phyloP scores from a whole-genome alignment of 148 eudicot species.

The Agrostemma githago region DNA sequence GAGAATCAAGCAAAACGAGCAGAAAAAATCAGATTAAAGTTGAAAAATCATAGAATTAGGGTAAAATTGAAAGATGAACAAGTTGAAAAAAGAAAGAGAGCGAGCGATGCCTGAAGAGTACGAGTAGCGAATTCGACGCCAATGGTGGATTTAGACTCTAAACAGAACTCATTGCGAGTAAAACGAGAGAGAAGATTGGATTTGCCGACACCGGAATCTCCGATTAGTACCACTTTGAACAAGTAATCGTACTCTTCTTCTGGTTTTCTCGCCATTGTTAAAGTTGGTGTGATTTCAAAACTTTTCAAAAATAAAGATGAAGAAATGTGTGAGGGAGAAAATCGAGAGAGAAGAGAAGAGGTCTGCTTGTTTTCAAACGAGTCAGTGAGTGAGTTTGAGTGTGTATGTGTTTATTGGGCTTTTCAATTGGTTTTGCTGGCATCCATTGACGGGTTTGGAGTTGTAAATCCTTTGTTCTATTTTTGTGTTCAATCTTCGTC shows the following conservation, averaged over 20 bases:
- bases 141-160: constrained; percentile 18
- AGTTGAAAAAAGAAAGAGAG: not conserved
- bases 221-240: constrained; percentile 15
- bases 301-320: not conserved
- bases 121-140: constrained; percentile 19
- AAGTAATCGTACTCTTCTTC: constrained; percentile 19
- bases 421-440: not conserved
- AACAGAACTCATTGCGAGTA: constrained; percentile 15
- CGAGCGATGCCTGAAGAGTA: constrained; percentile 1
- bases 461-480: too few relatives aligned
- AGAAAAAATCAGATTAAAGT: not conserved
- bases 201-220: constrained; percentile 16
- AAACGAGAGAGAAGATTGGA: constrained; percentile 12
- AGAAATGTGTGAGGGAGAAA: not conserved
- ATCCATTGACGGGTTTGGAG: not conserved
- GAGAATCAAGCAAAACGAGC: not conserved
- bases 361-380: not conserved
- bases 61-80: not conserved
- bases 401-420: not conserved
- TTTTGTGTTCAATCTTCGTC: too few relatives aligned
- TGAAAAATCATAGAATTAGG: not conserved
- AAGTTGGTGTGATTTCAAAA: not conserved
- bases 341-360: not conserved
- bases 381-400: not conserved
- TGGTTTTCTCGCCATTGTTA: constrained; percentile 15